Evolutionary conservation across 225 moss, liverwort and hornwort species (phyloP), one percentile per base, ranked within the genome.

Genomic region (Antitrichia curtipendula): DNA sequence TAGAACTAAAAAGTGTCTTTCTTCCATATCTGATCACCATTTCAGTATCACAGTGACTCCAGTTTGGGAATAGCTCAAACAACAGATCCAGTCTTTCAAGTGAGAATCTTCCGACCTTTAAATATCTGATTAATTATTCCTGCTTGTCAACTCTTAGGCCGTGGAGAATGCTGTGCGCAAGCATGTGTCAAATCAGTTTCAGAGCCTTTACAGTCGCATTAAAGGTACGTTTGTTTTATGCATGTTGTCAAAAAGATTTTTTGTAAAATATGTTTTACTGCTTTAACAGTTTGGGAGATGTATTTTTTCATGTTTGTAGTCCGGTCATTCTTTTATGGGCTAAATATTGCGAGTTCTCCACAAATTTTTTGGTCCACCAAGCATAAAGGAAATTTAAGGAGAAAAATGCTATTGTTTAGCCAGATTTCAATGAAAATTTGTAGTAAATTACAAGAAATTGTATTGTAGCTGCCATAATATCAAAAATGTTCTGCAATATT

Each of bases 121-220:
- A 60, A 50, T 61, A 61, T 62, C 82, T 63, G 49, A 80, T 88
- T 50, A 76, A 49, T 82, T 85, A 87, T 61, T 53, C 71, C 53
- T 87, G 70, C 71, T 86, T 89, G 88, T 89, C 50, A 66, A 76
- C 81, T 87, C 61, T 86, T 91, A 97, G 97, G 94, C 95, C 77
- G 95, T 99, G 83, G 96, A 97, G 91, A 90, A 90, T 91, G 94
- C 95, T 80, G 94, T 96, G 78, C 95, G 92, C 88, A 94, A 95
- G 88, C 95, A 97, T 87, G 95, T 99, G 70, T 81, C 85, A 73
- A 92, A 91, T 56, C 92, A 94, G 90, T 99, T 99, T 91, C 86
- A 89, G 87, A 92, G 92, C 82, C 94, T 99, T 81, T 93, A 91
- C 87, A 59, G 85, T 80, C 94, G 92, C 83, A 95, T 99, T 59